Evolutionary conservation across 306 rosid genomes (phyloP).

Genomic region (Pueraria montana): DNA sequence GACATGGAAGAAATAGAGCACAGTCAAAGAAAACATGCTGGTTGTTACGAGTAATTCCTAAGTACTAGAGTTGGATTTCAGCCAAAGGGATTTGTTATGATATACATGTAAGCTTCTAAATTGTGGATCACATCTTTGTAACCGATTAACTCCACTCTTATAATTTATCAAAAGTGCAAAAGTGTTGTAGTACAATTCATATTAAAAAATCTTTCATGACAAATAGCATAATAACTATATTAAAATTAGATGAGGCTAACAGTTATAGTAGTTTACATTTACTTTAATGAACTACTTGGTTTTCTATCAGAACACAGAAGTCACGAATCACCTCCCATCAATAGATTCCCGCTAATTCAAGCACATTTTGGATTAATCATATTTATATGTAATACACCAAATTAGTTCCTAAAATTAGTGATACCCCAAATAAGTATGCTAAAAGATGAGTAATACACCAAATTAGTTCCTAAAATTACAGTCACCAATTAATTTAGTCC

Average conservation of each 20-base stretch:
- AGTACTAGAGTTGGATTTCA: background rate
- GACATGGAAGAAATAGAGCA: background rate
- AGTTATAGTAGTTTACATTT: background rate
- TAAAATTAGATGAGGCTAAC: background rate
- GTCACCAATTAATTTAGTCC: background rate
- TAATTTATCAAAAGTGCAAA: background rate
- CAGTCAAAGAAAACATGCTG: conserved; percentile 21
- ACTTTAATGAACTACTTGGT: background rate
- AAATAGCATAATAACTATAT: background rate
- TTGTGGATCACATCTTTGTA: background rate
- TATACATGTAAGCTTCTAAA: background rate
- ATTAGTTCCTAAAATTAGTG: too few relatives aligned
- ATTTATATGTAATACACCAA: too few relatives aligned
- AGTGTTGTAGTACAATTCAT: background rate
- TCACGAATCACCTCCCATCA: background rate
- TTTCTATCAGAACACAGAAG: background rate
- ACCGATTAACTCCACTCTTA: background rate
- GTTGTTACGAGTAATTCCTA: background rate
- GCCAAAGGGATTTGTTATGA: background rate
- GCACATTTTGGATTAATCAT: too few relatives aligned
- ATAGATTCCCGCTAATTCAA: too few relatives aligned
- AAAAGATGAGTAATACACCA: background rate
- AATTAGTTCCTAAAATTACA: background rate
- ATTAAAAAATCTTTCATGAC: background rate
- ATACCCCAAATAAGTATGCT: too few relatives aligned